A percentile compares a stretch with the other conserved stretches of the same genome.
phyloP scores from a whole-genome alignment of 805 yeast genomes.

The Brettanomyces bruxellensis region DNA sequence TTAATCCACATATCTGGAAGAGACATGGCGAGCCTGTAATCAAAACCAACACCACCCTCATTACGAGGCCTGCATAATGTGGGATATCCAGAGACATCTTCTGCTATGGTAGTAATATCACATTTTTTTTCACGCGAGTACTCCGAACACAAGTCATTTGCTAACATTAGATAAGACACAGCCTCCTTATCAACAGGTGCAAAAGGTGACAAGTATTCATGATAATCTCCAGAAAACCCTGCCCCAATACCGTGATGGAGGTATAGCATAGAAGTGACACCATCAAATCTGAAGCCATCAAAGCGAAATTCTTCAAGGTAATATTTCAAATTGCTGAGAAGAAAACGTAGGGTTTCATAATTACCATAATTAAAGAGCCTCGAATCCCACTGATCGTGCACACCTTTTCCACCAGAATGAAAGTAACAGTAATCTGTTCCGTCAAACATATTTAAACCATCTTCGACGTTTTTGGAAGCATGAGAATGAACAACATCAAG shows the following conservation, averaged over 20 bases:
- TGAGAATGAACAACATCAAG: slow-evolving; percentile 94
- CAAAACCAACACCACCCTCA: slow-evolving; percentile 87
- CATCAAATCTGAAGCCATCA: slow-evolving; percentile 96
- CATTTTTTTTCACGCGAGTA: slow-evolving; percentile 28
- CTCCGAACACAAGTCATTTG: slow-evolving; percentile 66
- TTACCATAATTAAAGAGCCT: slow-evolving; percentile 85
- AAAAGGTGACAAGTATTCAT: slow-evolving; percentile 75
- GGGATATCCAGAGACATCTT: slow-evolving; percentile 97
- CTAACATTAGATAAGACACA: slow-evolving; percentile 76
- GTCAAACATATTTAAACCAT: slow-evolving; percentile 87
- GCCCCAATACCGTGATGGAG: slow-evolving; percentile 86
- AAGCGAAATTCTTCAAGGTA: slow-evolving; percentile 76
- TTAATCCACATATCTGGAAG: slow-evolving; percentile 99
- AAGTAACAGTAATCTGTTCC: slow-evolving; percentile 94
- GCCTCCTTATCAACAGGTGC: slow-evolving; percentile 83
- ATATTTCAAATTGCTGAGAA: slow-evolving; percentile 75
- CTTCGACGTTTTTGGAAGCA: slow-evolving; percentile 88
- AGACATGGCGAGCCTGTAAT: slow-evolving; percentile 93
- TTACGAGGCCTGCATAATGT: slow-evolving; percentile 71
- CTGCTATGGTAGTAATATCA: slow-evolving; percentile 69
- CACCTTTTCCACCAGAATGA: slow-evolving; percentile 81
- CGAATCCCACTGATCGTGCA: slow-evolving; percentile 94
- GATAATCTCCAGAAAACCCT: slow-evolving; percentile 86
- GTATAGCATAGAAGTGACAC: slow-evolving; percentile 91
- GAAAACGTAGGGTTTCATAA: slow-evolving; percentile 83